These are phyloP conservation scores for Epichloe scottii DNA, from an alignment of 2,329 filamentous ascomycete genomes.

Conservation along the genomic window DNA sequence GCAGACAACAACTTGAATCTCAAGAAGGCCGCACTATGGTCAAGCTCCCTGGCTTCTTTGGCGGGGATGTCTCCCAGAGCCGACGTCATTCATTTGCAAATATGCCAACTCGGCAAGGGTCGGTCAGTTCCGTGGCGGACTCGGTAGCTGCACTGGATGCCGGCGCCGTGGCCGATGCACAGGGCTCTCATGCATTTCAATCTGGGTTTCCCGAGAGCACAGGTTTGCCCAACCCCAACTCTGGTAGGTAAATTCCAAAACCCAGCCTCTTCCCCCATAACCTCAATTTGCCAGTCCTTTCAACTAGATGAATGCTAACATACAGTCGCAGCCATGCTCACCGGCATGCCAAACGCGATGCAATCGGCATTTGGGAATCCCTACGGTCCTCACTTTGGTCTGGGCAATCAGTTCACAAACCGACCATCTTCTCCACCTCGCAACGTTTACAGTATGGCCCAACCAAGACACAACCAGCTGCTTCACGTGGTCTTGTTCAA, in stretches of 20 bases:
- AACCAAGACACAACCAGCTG: conserved; percentile 53
- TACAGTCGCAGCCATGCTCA: conserved; percentile 12
- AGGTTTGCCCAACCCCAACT: conserved; percentile 24
- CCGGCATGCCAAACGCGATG: conserved; percentile 14
- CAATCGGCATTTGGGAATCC: conserved; percentile 22
- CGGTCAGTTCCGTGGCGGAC: conserved; percentile 48
- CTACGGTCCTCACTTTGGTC: conserved; percentile 34
- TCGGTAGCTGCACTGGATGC: conserved; percentile 33
- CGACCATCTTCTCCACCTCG: conserved; percentile 48
- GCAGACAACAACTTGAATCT: conserved; percentile 44
- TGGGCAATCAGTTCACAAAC: conserved; percentile 18
- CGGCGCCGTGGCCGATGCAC: conserved; percentile 27
- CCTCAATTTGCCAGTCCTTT: background rate
- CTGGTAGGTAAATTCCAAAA: conserved; percentile 22
- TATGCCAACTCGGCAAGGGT: conserved; percentile 50
- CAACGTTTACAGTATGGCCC: conserved; percentile 46
- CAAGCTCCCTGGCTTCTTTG: conserved; percentile 56
- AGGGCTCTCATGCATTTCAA: conserved; percentile 30
- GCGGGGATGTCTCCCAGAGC: conserved; percentile 56
- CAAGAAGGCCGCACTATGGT: conserved; percentile 58
- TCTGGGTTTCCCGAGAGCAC: conserved; percentile 27
- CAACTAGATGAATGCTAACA: background rate
- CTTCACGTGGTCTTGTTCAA: conserved; percentile 94
- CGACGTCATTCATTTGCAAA: conserved; percentile 71
- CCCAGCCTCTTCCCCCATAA: background rate